A percentile compares a stretch with the other conserved stretches of the same genome.
phyloP scores from a whole-genome alignment of 2,329 filamentous ascomycete species.

The Teratosphaeriaceae sp. region DNA sequence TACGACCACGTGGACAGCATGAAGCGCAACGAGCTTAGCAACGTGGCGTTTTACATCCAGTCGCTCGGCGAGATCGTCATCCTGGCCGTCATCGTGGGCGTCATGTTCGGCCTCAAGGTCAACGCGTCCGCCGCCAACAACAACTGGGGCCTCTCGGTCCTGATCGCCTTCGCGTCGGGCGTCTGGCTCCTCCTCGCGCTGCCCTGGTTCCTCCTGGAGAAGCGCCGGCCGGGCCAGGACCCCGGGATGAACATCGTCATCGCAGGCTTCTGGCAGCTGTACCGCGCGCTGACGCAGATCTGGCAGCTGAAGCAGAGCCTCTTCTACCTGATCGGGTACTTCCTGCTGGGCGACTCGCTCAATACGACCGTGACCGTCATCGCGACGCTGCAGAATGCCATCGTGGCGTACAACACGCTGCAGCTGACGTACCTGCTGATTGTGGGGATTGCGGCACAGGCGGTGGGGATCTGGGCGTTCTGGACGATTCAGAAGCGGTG shows the following conservation, averaged over 20 bases:
- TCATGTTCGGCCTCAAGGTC: constrained; percentile 55
- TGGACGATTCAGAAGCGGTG: constrained; percentile 54
- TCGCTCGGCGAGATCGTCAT: constrained; percentile 57
- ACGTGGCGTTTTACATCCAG: constrained; percentile 58
- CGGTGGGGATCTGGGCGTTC: constrained; percentile 55
- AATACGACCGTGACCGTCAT: constrained; percentile 67
- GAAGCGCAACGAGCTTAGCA: constrained; percentile 58
- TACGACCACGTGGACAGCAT: constrained; percentile 56
- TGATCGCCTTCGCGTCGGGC: constrained; percentile 59
- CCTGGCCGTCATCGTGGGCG: constrained; percentile 57
- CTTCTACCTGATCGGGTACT: constrained; percentile 60
- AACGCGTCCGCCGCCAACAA: constrained; percentile 54
- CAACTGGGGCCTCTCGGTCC: constrained; percentile 59
- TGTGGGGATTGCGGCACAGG: constrained; percentile 59
- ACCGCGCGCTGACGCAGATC: constrained; percentile 52
- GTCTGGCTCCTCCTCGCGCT: constrained; percentile 58
- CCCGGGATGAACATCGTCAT: constrained; percentile 47
- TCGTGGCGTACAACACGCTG: constrained; percentile 59
- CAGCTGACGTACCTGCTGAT: constrained; percentile 60
- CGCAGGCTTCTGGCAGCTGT: constrained; percentile 57
- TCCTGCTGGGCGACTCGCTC: constrained; percentile 61
- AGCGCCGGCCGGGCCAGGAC: constrained; percentile 54
- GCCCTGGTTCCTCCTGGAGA: constrained; percentile 62
- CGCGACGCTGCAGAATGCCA: constrained; percentile 56
- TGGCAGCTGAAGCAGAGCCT: constrained; percentile 60